These are phyloP conservation scores for Penicillium paneum DNA, from an alignment of 2,329 filamentous ascomycete genomes.

Conservation along the genomic window DNA sequence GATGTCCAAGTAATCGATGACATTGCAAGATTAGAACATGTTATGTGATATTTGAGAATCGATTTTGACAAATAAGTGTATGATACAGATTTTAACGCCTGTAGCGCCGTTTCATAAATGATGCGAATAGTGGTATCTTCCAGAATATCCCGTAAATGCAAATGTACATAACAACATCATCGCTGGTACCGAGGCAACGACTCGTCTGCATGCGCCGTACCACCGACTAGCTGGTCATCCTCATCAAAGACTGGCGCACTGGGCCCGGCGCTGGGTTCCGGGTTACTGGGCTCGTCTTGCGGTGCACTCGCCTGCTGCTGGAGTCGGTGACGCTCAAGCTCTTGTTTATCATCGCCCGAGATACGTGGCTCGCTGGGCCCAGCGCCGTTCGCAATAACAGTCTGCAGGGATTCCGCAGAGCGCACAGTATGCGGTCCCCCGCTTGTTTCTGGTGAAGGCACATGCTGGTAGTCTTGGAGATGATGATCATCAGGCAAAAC, in stretches of 20 bases:
- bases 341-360: conserved; percentile 69
- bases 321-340: conserved; percentile 66
- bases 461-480: conserved; percentile 47
- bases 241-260: conserved; percentile 61
- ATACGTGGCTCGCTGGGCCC: conserved; percentile 38
- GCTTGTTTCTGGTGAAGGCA: conserved; percentile 22
- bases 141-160: conserved; percentile 31
- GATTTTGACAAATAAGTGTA: conserved; percentile 10
- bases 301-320: conserved; percentile 64
- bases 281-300: conserved; percentile 21
- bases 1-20: neutral
- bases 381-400: conserved; percentile 32
- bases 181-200: conserved; percentile 46
- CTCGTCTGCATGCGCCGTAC: conserved; percentile 38
- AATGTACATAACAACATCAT: conserved; percentile 28
- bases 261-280: conserved; percentile 34
- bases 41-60: neutral
- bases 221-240: conserved; percentile 47
- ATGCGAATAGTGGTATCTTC: conserved; percentile 36
- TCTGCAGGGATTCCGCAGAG: conserved; percentile 33
- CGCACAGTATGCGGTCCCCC: conserved; percentile 23
- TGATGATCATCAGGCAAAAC: conserved; percentile 50
- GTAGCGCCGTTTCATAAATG: conserved; percentile 13
- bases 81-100: conserved; percentile 23
- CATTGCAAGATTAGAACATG: neutral